Evolutionary conservation across 768 basidiomycete species (phyloP), one percentile per base, ranked within the genome.

Genomic region (Gloeopeniophorella convolvens): DNA sequence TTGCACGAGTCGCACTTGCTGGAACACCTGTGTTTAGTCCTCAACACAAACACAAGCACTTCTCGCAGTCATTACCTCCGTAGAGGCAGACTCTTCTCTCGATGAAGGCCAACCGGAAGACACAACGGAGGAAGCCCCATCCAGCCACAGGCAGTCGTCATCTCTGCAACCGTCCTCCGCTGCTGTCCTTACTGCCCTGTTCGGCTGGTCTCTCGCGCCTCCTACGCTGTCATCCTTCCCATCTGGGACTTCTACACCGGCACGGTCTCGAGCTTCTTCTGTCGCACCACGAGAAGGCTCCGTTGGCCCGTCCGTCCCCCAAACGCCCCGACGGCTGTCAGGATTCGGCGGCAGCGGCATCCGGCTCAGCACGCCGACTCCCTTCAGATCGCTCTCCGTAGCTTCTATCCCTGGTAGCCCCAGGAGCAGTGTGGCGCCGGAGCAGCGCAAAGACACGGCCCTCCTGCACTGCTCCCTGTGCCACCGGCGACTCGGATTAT

Each of bases 41-140:
- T 58, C 74, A 18, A 72, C 67, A 0, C 85, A 89, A 60, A 64
- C 83, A 2, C 71, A 71, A 31, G 72, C 76, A 6, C 62, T 89
- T 27, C 64, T 67, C 26, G 68, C 75, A 5, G 72, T 77, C 5
- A 63, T 87, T 23, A 59, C 65, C 2, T 60, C 61, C 9, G 57
- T 61, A 47, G 57, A 45, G 43, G 43, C 50, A 28, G 46, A 60
- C 46, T 9, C 48, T 45, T 9, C 30, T 28, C 3, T 26, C 65
- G 68, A 42, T 35, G 69, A 48, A 67, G 69, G 28, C 48, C 20
- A 44, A 42, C 1, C 33, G 9, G 58, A 62, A 16, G 26, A 32
- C 24, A 49, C 46, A 50, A 45, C 36, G 16, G 39, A 40, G 27
- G 48, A 50, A 39, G 27, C 28, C 12, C 24, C 34, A 42, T 21